Evolutionary conservation across 2,329 filamentous ascomycete genomes (phyloP), one percentile per base, ranked within the genome.

Genomic region (Venturia nashicola): DNA sequence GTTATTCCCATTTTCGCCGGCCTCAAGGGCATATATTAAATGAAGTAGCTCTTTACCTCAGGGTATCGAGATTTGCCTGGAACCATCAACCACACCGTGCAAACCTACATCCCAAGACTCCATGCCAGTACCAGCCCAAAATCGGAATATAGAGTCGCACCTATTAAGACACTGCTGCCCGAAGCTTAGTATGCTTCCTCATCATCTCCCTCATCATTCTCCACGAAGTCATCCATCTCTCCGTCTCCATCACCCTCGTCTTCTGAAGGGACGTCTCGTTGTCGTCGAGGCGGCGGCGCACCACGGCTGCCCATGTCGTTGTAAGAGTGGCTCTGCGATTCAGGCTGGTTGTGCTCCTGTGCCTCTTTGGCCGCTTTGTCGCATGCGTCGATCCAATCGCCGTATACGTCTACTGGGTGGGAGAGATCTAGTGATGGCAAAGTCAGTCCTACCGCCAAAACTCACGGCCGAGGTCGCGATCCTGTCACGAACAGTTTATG

Each of bases 311-410:
- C 51, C 51, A 36, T 57, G 6, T 57, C 16, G 7, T 36, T 23
- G 32, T 57, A 57, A 36, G 43, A 46, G 8, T 64, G 18, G 32
- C n/a, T 36, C 36, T 34, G 66, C 60, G 7, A 27, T 51, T 51
- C 46, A 20, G 46, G 46, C 46, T 51, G 46, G 9, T 69, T 71
- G 27, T 72, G 75, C 16, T 74, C 76, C 20, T 78, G 80, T 23
- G 80, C 79, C 66, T 86, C 80, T 71, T 88, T 86, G 18, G 86
- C 86, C 61, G 89, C 86, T 6, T 84, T 81, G 72, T 90, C 87
- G 72, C 87, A 89, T n/a, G 94, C 94, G 77, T 99, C 94, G 67
- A 99, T 90, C 94, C 94, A 99, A 75, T 97, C 94, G 42, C 90
- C 90, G 73, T 99, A 99, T 8, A 99, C 93, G 73, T 99, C 94